Percentiles rank a stretch among this genome's conserved stretches.
These are phyloP conservation scores for Eustoma russellianum DNA, from an alignment of 257 asterid species.

Conservation along the genomic window DNA sequence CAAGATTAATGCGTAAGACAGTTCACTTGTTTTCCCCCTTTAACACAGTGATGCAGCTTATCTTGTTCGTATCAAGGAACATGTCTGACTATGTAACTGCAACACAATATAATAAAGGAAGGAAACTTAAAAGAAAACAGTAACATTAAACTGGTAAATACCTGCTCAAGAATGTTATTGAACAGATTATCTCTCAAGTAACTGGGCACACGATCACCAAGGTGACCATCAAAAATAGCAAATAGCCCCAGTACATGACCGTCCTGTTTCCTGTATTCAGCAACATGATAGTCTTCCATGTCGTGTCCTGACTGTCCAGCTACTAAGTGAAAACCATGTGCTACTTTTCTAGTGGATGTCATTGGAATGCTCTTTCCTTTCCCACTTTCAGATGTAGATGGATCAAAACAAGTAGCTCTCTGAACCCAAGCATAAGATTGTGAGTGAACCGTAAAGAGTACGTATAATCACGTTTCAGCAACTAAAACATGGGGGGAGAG, in stretches of 20 bases:
- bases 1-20: no score
- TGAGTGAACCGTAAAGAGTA: not conserved
- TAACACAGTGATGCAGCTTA: no score
- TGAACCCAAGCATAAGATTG: slow-evolving; percentile 13
- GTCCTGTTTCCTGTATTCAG: slow-evolving; percentile 47
- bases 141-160: slow-evolving; percentile 7
- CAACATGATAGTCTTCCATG: slow-evolving; percentile 82
- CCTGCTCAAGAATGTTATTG: slow-evolving; percentile 66
- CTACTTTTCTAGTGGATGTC: slow-evolving; percentile 34
- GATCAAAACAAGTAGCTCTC: slow-evolving; percentile 39
- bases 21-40: no score
- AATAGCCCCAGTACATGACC: slow-evolving; percentile 65
- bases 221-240: slow-evolving; percentile 71
- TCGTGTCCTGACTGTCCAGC: slow-evolving; percentile 75
- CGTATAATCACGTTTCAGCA: not conserved
- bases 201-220: slow-evolving; percentile 66
- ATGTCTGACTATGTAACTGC: no score
- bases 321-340: slow-evolving; percentile 65
- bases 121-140: not conserved
- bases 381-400: slow-evolving; percentile 58
- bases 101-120: slow-evolving; percentile 2
- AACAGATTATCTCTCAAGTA: slow-evolving; percentile 60
- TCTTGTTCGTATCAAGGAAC: no score
- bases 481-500: no score
- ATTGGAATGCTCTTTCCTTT: slow-evolving; percentile 55